phyloP scores from a whole-genome alignment of 768 basidiomycete genomes.

The Termitomyces sp. region DNA sequence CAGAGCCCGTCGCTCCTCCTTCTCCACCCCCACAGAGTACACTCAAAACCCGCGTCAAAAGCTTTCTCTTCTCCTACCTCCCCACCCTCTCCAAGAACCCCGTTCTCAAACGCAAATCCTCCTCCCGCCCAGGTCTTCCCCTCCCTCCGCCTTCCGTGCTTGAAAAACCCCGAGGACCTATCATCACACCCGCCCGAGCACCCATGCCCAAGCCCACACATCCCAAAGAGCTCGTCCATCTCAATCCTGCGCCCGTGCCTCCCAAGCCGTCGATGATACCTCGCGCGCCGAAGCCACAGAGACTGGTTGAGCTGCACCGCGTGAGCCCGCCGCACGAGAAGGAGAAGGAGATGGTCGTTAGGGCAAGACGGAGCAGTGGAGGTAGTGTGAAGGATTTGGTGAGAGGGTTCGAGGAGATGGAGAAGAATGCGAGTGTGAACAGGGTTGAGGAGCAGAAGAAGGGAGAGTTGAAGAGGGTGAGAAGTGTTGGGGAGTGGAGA shows the following conservation, averaged over 20 bases:
- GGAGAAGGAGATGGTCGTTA: constrained; percentile 19
- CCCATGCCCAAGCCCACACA: constrained; percentile 41
- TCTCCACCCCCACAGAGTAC: constrained; percentile 19
- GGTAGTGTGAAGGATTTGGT: constrained; percentile 75
- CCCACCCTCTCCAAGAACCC: constrained; percentile 43
- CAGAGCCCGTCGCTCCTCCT: background rate
- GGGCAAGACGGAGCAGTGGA: constrained; percentile 58
- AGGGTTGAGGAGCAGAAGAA: constrained; percentile 23
- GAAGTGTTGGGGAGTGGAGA: constrained; percentile 33
- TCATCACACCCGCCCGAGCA: constrained; percentile 56
- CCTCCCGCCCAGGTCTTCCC: constrained; percentile 37
- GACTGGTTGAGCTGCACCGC: constrained; percentile 54
- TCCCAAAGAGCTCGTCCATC: constrained; percentile 64
- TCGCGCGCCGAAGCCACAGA: constrained; percentile 30
- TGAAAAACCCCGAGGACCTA: constrained; percentile 48
- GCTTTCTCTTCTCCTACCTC: constrained; percentile 60
- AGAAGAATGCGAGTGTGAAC: constrained; percentile 28
- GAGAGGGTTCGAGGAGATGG: constrained; percentile 50
- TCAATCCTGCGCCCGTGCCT: constrained; percentile 52
- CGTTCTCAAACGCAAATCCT: constrained; percentile 17
- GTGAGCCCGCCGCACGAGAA: constrained; percentile 26
- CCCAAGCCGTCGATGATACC: constrained; percentile 41
- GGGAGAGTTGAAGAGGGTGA: constrained; percentile 28
- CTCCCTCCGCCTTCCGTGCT: constrained; percentile 54
- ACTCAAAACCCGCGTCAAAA: constrained; percentile 50